Conservation (phyloP, 768 basidiomycete species). For the Lentinula lateritia region DNA sequence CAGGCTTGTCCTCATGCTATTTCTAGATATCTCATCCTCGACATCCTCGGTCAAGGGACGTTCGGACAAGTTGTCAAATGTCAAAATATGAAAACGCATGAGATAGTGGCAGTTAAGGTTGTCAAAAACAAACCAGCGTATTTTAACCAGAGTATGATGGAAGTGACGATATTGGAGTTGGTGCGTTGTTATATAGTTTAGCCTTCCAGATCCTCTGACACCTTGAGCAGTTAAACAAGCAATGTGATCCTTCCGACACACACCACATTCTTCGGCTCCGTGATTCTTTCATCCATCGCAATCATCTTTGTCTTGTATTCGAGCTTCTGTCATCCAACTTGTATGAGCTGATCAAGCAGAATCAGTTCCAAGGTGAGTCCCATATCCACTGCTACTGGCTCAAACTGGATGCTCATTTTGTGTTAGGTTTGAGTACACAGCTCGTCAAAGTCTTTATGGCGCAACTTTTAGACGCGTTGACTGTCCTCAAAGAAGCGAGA, state of each 20-base stretch:
- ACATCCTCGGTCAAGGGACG: slow-evolving; percentile 97
- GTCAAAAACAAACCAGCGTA: slow-evolving; percentile 99
- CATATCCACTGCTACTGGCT: neutral
- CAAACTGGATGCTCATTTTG: neutral
- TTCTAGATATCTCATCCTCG: slow-evolving; percentile 78
- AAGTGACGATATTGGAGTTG: slow-evolving; percentile 95
- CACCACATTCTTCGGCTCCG: slow-evolving; percentile 94
- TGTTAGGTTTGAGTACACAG: slow-evolving; percentile 66
- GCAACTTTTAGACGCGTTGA: slow-evolving; percentile 88
- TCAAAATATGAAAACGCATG: slow-evolving; percentile 99
- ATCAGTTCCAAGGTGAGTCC: slow-evolving; percentile 83
- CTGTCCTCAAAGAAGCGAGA: slow-evolving; percentile 89
- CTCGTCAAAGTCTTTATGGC: slow-evolving; percentile 98
- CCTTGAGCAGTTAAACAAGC: slow-evolving; percentile 75
- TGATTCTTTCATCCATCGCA: slow-evolving; percentile 95
- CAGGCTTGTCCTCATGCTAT: slow-evolving; percentile 32
- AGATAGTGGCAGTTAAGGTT: slow-evolving; percentile 98
- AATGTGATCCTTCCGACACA: slow-evolving; percentile 89
- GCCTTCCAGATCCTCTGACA: neutral
- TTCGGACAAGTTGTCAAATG: slow-evolving; percentile 99
- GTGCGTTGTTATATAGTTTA: slow-evolving; percentile 42
- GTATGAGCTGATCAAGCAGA: slow-evolving; percentile 99
- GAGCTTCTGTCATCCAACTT: slow-evolving; percentile 95
- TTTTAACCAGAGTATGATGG: slow-evolving; percentile 99
- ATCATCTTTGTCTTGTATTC: slow-evolving; percentile 95